Conservation (phyloP, 2,329 filamentous ascomycete genomes). For the Pestalotiopsis sp. region DNA sequence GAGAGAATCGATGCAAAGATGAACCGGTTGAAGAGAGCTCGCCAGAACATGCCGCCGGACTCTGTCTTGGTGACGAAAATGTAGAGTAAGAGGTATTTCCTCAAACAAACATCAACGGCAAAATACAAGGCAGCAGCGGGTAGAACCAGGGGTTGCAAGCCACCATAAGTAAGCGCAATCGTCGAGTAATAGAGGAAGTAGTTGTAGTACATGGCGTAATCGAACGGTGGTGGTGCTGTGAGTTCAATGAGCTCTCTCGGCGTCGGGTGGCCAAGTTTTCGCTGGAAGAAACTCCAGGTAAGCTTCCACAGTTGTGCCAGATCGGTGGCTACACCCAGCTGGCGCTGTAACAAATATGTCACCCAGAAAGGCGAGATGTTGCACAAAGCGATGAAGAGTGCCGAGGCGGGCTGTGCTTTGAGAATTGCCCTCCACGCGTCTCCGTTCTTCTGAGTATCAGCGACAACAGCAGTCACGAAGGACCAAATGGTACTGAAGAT, state of each 20-base stretch:
- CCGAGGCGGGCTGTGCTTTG: conserved; percentile 60
- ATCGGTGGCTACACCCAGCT: conserved; percentile 90
- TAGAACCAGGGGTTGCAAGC: conserved; percentile 83
- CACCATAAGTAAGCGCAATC: conserved; percentile 80
- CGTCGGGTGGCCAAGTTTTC: conserved; percentile 83
- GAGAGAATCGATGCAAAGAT: conserved; percentile 78
- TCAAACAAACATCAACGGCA: conserved; percentile 79
- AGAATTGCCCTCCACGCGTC: conserved; percentile 70
- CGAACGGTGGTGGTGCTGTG: conserved; percentile 88
- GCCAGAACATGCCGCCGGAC: conserved; percentile 91
- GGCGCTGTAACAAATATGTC: conserved; percentile 88
- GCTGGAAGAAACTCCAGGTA: conserved; percentile 79
- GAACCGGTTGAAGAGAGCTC: conserved; percentile 88
- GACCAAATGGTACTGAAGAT: conserved; percentile 82
- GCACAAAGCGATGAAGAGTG: conserved; percentile 75
- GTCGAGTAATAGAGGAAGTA: conserved; percentile 96
- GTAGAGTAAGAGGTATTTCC: conserved; percentile 94
- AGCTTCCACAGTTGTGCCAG: conserved; percentile 86
- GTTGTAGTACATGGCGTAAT: conserved; percentile 97
- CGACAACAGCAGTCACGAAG: conserved; percentile 67
- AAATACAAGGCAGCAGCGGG: conserved; percentile 90
- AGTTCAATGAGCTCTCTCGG: conserved; percentile 85
- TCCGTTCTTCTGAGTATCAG: conserved; percentile 50
- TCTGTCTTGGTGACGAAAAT: conserved; percentile 97
- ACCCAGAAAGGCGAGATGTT: conserved; percentile 89